Evolutionary conservation across 2,329 filamentous ascomycete genomes (phyloP).

Genomic region (Mycosphaerella sp.): DNA sequence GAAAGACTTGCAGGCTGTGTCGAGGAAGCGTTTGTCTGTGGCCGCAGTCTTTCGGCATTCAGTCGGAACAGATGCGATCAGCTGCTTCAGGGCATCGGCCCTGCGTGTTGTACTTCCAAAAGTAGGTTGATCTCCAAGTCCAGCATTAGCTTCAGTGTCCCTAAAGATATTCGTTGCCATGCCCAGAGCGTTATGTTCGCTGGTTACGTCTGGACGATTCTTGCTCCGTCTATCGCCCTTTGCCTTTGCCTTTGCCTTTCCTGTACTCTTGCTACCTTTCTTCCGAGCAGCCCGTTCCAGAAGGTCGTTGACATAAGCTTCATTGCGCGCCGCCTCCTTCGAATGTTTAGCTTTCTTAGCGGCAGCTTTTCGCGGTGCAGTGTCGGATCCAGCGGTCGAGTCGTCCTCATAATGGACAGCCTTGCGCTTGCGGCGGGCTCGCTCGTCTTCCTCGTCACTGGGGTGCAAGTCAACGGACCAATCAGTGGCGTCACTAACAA

Average conservation of each 20-base stretch:
- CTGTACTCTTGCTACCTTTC: conserved; percentile 8
- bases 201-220: conserved; percentile 12
- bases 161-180: conserved; percentile 23
- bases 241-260: conserved; percentile 11
- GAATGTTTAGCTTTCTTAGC: too few species aligned
- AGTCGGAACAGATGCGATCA: conserved; percentile 38
- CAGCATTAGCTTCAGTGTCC: conserved; percentile 19
- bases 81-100: conserved; percentile 35
- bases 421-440: neutral
- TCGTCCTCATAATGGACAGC: conserved; percentile 2
- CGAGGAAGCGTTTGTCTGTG: conserved; percentile 36
- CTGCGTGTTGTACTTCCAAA: conserved; percentile 26
- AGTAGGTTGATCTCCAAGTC: conserved; percentile 21
- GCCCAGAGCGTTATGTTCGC: conserved; percentile 17
- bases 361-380: neutral
- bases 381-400: neutral
- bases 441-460: neutral
- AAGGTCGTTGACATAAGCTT: conserved; percentile 12
- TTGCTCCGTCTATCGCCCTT: neutral
- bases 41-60: conserved; percentile 33
- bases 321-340: neutral
- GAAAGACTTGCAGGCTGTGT: conserved; percentile 40
- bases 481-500: conserved; percentile 7
- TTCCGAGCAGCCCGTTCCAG: conserved; percentile 5
- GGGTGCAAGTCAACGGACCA: neutral